Evolutionary conservation across 352 stramenopile genomes (phyloP).

Genomic region (Phytophthora ramorum): DNA sequence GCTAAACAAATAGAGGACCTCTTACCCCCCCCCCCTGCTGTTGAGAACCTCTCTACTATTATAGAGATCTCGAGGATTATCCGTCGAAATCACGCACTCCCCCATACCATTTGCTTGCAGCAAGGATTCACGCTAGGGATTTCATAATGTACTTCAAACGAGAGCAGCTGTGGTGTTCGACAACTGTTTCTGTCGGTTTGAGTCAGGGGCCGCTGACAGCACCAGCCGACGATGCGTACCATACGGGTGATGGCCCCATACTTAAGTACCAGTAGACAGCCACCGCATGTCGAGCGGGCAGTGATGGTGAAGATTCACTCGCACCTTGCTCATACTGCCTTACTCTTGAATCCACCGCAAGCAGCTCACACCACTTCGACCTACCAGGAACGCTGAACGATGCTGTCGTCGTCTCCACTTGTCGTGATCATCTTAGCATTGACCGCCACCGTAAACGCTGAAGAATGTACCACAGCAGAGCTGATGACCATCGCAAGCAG

Average conservation of each 20-base stretch:
- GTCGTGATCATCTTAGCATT: background rate
- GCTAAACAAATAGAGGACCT: no score
- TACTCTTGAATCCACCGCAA: slow-evolving; percentile 11
- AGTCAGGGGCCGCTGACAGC: slow-evolving; percentile 1
- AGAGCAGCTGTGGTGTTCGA: slow-evolving; percentile 3
- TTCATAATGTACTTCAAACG: background rate
- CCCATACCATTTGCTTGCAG: background rate
- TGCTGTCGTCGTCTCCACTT: background rate
- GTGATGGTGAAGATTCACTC: background rate
- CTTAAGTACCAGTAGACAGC: background rate
- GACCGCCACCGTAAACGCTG: background rate
- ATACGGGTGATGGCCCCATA: no score
- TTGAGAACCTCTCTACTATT: no score
- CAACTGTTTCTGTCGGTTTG: slow-evolving; percentile 17
- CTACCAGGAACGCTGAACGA: background rate
- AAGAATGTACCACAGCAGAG: slow-evolving; percentile 19
- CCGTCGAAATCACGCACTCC: background rate
- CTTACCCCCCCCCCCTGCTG: no score
- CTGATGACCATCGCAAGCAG: slow-evolving; percentile 20
- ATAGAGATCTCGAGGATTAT: background rate
- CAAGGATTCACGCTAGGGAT: background rate
- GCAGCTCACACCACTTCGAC: background rate
- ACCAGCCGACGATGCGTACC: slow-evolving; percentile 19
- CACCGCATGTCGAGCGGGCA: background rate
- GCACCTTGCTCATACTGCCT: background rate